A percentile compares a stretch with the other conserved stretches of the same genome.
These are phyloP conservation scores for Styphnolobium japonicum DNA, from an alignment of 306 rosid genomes.

Conservation along the genomic window DNA sequence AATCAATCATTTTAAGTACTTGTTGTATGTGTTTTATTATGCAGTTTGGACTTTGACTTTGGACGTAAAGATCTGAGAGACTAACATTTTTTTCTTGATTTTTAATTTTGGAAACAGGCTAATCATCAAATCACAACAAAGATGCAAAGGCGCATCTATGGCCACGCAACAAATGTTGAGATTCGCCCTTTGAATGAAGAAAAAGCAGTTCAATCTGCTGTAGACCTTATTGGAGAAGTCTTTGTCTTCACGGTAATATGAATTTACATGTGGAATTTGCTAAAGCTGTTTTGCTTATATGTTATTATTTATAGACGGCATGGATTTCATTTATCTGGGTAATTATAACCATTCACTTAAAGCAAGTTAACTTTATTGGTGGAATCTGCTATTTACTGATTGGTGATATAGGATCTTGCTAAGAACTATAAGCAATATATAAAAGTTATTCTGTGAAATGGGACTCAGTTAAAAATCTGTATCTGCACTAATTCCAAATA, in stretches of 20 bases:
- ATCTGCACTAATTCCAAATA: not conserved
- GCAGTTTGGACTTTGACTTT: not conserved
- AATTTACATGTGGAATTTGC: not conserved
- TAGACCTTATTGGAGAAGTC: constrained; percentile 87
- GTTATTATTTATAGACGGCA: not conserved
- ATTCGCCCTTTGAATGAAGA: constrained; percentile 94
- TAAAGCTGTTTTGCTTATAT: not conserved
- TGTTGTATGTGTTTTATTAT: not conserved
- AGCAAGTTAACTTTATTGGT: constrained; percentile 2
- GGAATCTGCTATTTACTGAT: constrained; percentile 3
- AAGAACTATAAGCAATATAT: not conserved
- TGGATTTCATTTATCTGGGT: not conserved
- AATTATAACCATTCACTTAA: not conserved
- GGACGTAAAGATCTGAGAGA: not conserved
- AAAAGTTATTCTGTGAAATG: not conserved
- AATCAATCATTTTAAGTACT: not conserved
- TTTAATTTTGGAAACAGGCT: constrained; percentile 40
- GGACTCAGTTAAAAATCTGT: not conserved
- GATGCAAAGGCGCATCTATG: constrained; percentile 82
- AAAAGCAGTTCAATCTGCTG: constrained; percentile 87
- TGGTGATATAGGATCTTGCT: not conserved
- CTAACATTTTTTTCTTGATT: constrained; percentile 6
- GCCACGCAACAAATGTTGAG: constrained; percentile 80
- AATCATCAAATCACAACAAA: constrained; percentile 73
- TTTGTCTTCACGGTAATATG: constrained; percentile 75